Percentiles rank a stretch among this genome's conserved stretches.
These are phyloP conservation scores for Orbilia quercus DNA, from an alignment of 2,329 filamentous ascomycete genomes.

Conservation along the genomic window DNA sequence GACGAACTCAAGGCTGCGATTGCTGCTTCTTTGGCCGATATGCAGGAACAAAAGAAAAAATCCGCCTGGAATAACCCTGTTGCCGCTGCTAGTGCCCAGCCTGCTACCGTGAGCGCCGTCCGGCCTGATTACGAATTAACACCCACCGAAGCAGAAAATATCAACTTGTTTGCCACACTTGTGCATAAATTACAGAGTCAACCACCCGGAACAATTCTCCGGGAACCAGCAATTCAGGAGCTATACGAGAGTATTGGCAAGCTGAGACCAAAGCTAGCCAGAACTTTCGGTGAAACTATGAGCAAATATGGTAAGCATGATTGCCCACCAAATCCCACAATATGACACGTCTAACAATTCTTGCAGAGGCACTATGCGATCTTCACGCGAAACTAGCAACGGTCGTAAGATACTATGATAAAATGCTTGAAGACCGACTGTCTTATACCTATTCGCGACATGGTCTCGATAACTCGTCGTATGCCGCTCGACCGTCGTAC, in stretches of 20 bases:
- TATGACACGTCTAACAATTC: constrained; percentile 5
- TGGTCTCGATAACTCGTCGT: constrained; percentile 68
- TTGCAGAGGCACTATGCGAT: constrained; percentile 85
- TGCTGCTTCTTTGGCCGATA: constrained; percentile 91
- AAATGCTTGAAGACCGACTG: constrained; percentile 95
- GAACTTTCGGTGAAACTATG: constrained; percentile 98
- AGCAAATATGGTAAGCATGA: constrained; percentile 86
- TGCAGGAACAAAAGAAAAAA: constrained; percentile 97
- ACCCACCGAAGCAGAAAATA: constrained; percentile 94
- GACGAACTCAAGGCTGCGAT: constrained; percentile 94
- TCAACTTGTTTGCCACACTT: constrained; percentile 92
- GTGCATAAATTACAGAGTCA: constrained; percentile 96
- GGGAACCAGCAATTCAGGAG: constrained; percentile 97
- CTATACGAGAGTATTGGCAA: constrained; percentile 97
- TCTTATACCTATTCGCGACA: constrained; percentile 92
- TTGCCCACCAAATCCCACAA: constrained; percentile 56
- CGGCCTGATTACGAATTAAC: constrained; percentile 84
- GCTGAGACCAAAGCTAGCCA: constrained; percentile 88
- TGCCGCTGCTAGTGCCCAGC: constrained; percentile 66
- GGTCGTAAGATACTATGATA: constrained; percentile 95
- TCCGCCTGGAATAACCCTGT: constrained; percentile 75
- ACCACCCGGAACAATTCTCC: constrained; percentile 91
- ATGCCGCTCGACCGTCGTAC: constrained; percentile 68
- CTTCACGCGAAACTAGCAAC: constrained; percentile 94
- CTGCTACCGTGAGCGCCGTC: constrained; percentile 58